Base-by-base conservation (phyloP, 495 filamentous ascomycete species). In the Sordaria brevicollis region DNA sequence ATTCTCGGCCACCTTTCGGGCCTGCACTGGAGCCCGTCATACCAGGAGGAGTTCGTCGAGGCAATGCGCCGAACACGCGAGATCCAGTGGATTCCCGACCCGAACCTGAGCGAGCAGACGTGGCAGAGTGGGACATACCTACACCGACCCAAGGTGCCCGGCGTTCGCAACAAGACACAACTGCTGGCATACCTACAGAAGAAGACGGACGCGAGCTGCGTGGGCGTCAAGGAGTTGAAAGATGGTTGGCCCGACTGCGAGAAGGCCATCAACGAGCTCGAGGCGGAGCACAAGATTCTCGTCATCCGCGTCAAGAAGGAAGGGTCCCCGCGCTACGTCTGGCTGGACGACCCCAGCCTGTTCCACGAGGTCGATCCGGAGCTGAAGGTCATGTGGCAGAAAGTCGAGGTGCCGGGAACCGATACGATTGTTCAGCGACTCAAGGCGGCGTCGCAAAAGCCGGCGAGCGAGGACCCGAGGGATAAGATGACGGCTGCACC, bases 271-370 rank as follows among this genome's bases (percentile, higher is more conserved):
- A 86, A 88, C 70, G 83, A 88, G 72, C 82, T 98, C 68, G 95
- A 98, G 83, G 79, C 79, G 21, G 87, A 90, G 73, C 90, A 92
- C 68, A 90, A 91, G 80, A 83, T 98, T 13, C 83, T 97, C 21
- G 91, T 97, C 17, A 90, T 91, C 34, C 87, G 93, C 41, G 94
- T 93, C 69, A 96, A 96, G 83, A 98, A 98, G 81, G 96, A 98
- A 75, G 90, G 92, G 72, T 87, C 89, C 72, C 87, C 93, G 5
- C 87, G 89, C 74, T 91, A 90, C 84, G 90, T 98, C 35, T 99
- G 94, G 93, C 86, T 88, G 10, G 92, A 99, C 76, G 90, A 95
- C 73, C 87, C 93, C 4, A 89, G 88, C 5, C 84, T 96, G 38
- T 86, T 88, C 68, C 88, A 92, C 76, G 78, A 84, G 38, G 87